Base-by-base conservation (phyloP, 257 asterid species). In the Ajuga chamaepitys region DNA sequence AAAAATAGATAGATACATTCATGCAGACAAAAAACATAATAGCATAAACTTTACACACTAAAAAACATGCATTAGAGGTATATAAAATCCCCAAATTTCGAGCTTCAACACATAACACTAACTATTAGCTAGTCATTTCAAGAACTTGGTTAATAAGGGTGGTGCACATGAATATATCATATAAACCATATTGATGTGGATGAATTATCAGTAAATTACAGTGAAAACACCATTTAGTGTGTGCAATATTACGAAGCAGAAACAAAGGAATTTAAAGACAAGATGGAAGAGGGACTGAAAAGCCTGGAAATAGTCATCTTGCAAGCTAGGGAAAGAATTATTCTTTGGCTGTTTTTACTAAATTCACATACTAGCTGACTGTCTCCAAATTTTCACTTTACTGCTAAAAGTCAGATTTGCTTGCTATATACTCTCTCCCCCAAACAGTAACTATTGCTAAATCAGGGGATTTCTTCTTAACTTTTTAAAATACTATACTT, bases 261-360 rank as follows among this genome's bases (percentile, higher is more conserved):
- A 52, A 52, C 16, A 37, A 47, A 26, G 58, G 42, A 32, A 55
- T 3, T 56, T 41, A 22, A 48, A 17, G 46, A 42, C 24, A 8
- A 47, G 65, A 13, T 50, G 54, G 22, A 64, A 47, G 53, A 45
- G 30, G 14, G 61, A 48, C 1, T 50, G 28, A 45, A 75, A 67
- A 66, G 74, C 46, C 68, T 52, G 18, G 16, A 28, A 20, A 56
- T 24, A 62, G 74, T 74, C 74, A 10, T 80, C 91, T 84, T 84
- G 86, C 78, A 80, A 71, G 60, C 79, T 70, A 75, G 81, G 95
- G 45, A 84, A 86, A 73, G 95, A 82, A 84, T 82, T n/a, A 78
- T 86, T 73, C 91, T 73, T 58, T 44, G 56, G 7, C 25, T 59
- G 55, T 58, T 65, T 66, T 61, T 18, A 35, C 57, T 41, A 26